Conservation (phyloP, 768 basidiomycete genomes). For the Gelatoporia subvermispora region DNA sequence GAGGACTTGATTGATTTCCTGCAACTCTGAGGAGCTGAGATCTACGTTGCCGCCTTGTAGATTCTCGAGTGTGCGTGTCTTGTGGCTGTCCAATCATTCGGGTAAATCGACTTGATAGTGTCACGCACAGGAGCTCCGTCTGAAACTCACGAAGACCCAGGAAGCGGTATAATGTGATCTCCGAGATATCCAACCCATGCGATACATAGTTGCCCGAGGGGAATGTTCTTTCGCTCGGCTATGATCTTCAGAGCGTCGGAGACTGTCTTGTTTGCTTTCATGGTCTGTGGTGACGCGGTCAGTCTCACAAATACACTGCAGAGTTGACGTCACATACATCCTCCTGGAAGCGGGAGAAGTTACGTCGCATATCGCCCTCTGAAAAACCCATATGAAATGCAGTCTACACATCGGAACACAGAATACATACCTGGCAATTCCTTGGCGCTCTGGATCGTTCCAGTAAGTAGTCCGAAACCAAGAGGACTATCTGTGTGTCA, state of each 20-base stretch:
- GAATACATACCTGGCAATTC: slow-evolving; percentile 24
- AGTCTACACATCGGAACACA: neutral
- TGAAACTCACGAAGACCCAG: slow-evolving; percentile 34
- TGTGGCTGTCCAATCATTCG: slow-evolving; percentile 1
- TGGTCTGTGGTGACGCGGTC: neutral
- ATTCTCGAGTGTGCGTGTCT: slow-evolving; percentile 30
- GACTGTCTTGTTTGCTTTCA: slow-evolving; percentile 31
- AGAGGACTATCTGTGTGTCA: slow-evolving; percentile 37
- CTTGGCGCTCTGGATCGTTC: slow-evolving; percentile 35
- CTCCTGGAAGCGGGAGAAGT: slow-evolving; percentile 2
- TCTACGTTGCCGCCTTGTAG: slow-evolving; percentile 38
- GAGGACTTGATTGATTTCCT: slow-evolving; percentile 24
- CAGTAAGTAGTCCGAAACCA: slow-evolving; percentile 48
- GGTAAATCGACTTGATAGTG: neutral
- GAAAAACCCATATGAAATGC: neutral
- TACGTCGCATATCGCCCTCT: slow-evolving; percentile 5
- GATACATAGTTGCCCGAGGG: slow-evolving; percentile 33
- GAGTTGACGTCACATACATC: neutral
- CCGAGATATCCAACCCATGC: slow-evolving; percentile 35
- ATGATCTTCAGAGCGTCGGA: slow-evolving; percentile 34
- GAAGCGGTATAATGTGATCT: slow-evolving; percentile 39
- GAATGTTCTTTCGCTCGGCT: slow-evolving; percentile 35
- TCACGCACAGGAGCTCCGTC: neutral
- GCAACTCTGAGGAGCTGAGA: slow-evolving; percentile 4
- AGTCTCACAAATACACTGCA: neutral